Base-by-base conservation (phyloP, 805 yeast species). In the Candida anglica region DNA sequence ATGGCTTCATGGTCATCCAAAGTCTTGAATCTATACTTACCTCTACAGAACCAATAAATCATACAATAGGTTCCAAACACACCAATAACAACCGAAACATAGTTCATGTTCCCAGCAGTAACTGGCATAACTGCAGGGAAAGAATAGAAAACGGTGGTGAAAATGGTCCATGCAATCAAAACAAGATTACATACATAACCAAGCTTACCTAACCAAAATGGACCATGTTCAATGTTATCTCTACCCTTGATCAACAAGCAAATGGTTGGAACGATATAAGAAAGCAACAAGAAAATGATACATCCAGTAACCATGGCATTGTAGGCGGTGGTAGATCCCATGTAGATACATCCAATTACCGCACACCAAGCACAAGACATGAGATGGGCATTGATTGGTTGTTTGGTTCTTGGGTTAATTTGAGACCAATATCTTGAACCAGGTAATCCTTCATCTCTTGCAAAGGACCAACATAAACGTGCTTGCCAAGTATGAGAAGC, bases 401-500 rank as follows among this genome's bases (percentile, higher is more conserved):
- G 66, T 15, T 71, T 75, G 5, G 73, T 54, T 28, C 50, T 60
- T 14, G 62, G 44, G 43, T 75, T 62, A 31, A 81, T 69, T 37
- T 56, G 46, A 4, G 77, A 51, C 73, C 78, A 71, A 42, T 65
- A 66, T 27, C 56, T 60, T 6, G 81, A 75, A 23, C 69, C 75
- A 24, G 79, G 78, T 37, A 77, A 57, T 23, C 82, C 84, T 30
- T 76, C 69, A 48, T 80, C 86, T 56, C 85, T 66, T 3, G 85
- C 68, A 46, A 80, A 76, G 6, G 85, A 76, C 83, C 85, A 81
- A 41, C 79, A 64, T 32, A 78, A 63, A 44, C 87, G 66, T 16
- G 82, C 77, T 48, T 76, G 81, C 83, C 85, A 79, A 8, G 86
- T 77, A 42, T 76, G 79, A 13, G 77, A 71, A 6, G 81, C 71